phyloP scores from a whole-genome alignment of 345 rosid species.

The Eucalyptus viminalis region DNA sequence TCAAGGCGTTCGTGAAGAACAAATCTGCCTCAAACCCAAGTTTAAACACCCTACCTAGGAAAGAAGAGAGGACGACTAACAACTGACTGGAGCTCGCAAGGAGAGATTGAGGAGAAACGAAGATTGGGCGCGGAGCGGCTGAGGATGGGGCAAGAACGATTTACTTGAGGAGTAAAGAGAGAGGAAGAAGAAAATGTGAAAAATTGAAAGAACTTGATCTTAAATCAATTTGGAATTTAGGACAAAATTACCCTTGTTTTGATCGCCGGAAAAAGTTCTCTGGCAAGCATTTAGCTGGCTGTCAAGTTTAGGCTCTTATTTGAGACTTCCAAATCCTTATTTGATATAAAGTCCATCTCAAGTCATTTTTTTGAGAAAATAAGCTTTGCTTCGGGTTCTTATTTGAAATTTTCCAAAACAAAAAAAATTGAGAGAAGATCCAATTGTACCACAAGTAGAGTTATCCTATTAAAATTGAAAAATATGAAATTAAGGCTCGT shows the following conservation, averaged over 20 bases:
- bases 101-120: neutral
- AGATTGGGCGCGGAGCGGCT: neutral
- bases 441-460: neutral
- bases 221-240: neutral
- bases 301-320: neutral
- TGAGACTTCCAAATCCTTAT: neutral
- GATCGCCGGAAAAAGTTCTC: neutral
- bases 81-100: accelerated
- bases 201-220: neutral
- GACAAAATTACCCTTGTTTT: neutral
- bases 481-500: neutral
- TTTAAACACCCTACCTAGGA: neutral
- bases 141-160: neutral
- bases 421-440: neutral
- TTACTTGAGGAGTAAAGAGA: neutral
- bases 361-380: accelerated
- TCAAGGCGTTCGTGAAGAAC: conserved; percentile 4
- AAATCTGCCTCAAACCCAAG: conserved; percentile 9
- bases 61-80: accelerated
- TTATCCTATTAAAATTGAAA: neutral
- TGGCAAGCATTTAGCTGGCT: accelerated
- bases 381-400: accelerated
- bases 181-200: neutral
- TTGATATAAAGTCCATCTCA: no score
- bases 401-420: accelerated